Percentiles rank a stretch among this genome's conserved stretches.
phyloP scores from a whole-genome alignment of 345 rosid genomes.

The Clausena lansium region DNA sequence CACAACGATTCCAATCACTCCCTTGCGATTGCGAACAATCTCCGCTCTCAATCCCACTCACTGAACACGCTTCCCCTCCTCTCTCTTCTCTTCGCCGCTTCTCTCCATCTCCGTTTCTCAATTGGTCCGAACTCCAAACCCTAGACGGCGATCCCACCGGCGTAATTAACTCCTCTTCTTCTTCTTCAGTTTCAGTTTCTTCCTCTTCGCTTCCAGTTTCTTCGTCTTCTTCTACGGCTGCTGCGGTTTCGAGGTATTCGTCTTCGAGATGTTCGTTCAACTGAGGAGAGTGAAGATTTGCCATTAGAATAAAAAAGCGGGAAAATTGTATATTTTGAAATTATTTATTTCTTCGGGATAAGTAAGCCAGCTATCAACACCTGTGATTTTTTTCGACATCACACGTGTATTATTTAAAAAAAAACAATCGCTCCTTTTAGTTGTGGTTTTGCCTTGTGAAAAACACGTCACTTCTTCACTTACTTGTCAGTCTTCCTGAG shows the following conservation, averaged over 20 bases:
- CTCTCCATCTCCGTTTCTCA: constrained; percentile 24
- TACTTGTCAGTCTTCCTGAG: too few relatives aligned
- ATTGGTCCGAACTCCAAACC: constrained; percentile 18
- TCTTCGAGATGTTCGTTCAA: too few relatives aligned
- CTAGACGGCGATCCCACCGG: constrained; percentile 25
- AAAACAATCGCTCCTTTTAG: too few relatives aligned
- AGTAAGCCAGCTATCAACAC: too few relatives aligned
- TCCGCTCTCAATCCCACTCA: constrained; percentile 23
- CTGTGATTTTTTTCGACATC: too few relatives aligned
- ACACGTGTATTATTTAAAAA: too few relatives aligned
- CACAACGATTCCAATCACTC: constrained; percentile 43
- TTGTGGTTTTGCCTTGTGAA: too few relatives aligned
- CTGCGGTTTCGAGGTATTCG: too few relatives aligned
- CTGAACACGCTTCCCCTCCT: constrained; percentile 23
- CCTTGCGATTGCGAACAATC: constrained; percentile 49
- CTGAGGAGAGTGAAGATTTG: too few relatives aligned
- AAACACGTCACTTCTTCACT: too few relatives aligned
- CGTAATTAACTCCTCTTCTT: constrained; percentile 29
- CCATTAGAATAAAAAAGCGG: background rate
- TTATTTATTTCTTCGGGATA: too few relatives aligned
- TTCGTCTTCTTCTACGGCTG: background rate
- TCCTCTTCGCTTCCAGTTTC: constrained; percentile 13
- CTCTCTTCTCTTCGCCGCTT: constrained; percentile 35
- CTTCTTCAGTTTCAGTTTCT: constrained; percentile 23
- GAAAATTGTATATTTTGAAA: background rate